These are phyloP conservation scores for Fusarium sp. DNA, from an alignment of 2,329 filamentous ascomycete species.

Conservation along the genomic window DNA sequence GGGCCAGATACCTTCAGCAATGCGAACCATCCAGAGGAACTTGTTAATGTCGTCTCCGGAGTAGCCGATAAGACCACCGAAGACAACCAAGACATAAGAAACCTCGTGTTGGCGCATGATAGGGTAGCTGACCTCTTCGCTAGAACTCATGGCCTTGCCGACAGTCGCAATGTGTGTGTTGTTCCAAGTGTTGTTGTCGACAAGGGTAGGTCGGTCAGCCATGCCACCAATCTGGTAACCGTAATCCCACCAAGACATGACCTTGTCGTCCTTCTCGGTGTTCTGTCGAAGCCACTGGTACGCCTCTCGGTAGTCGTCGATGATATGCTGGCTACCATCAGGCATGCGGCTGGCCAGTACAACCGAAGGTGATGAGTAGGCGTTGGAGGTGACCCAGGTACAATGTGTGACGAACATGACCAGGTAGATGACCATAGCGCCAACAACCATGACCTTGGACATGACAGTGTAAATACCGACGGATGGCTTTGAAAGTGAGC, in stretches of 20 bases:
- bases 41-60: constrained; percentile 99
- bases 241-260: constrained; percentile 99
- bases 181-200: constrained; percentile 99
- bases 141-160: constrained; percentile 97
- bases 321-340: constrained; percentile 97
- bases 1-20: constrained; percentile 99
- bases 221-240: constrained; percentile 99
- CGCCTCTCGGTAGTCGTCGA: constrained; percentile 98
- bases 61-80: constrained; percentile 94
- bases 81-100: constrained; percentile 97
- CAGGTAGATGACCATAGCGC: constrained; percentile 80
- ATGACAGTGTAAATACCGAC: constrained; percentile 85
- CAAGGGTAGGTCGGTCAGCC: constrained; percentile 95
- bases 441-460: constrained; percentile 83
- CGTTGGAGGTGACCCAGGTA: constrained; percentile 99
- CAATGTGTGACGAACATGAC: constrained; percentile 96
- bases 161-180: constrained; percentile 99
- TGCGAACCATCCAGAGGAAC: constrained; percentile 99
- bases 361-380: constrained; percentile 97
- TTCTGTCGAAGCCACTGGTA: constrained; percentile 99
- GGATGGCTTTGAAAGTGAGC: constrained; percentile 76
- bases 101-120: constrained; percentile 99
- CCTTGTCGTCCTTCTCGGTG: constrained; percentile 92
- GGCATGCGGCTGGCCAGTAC: constrained; percentile 92
- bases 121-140: constrained; percentile 97